Evolutionary conservation across 78 protist genomes (phyloP), one percentile per base, ranked within the genome.

Genomic region (Dictyostelium capitatum): DNA sequence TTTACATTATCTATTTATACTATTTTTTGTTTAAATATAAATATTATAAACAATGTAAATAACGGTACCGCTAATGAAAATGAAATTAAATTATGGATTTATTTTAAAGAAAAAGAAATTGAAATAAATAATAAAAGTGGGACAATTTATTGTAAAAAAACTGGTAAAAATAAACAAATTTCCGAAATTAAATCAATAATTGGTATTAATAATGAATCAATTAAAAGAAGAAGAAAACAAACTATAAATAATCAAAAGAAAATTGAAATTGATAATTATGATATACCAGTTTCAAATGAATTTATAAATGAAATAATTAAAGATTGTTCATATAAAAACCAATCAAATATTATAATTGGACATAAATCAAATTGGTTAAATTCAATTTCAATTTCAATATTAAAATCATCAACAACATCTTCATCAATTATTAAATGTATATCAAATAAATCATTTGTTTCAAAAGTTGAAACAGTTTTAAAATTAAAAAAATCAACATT

Each of bases 291-390:
- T 19, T 30, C 46, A 25, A 20, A 87, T 14, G 28, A 48, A 32
- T n/a, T 59, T 12, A 51, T 87, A 28, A 74, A 25, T 41, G 30
- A 1, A 67, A 43, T 87, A 17, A 9, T 78, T 20, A 30, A 41
- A 9, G 79, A 74, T 54, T 59, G 37, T 53, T 48, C 77, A 14
- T 11, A 56, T 0, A n/a, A 1, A 37, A 37, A 37, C 43, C 1
- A 37, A 37, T 37, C 43, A 32, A 64, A 19, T 6, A 9, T 78
- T 23, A 46, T 17, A 12, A 0, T 50, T 32, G 79, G 79, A 25
- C 56, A 64, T 6, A 64, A 53, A 23, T 77, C 84, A 15, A 87
- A 87, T 30, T 87, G 93, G 93, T 46, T 87, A 46, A 87, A 87
- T 37, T 37, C 93, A n/a, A 46, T 87, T 14, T 77, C 84, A 17